Conservation (phyloP, 1,284 basidiomycete genomes). For the Papiliotrema fonsecae region DNA sequence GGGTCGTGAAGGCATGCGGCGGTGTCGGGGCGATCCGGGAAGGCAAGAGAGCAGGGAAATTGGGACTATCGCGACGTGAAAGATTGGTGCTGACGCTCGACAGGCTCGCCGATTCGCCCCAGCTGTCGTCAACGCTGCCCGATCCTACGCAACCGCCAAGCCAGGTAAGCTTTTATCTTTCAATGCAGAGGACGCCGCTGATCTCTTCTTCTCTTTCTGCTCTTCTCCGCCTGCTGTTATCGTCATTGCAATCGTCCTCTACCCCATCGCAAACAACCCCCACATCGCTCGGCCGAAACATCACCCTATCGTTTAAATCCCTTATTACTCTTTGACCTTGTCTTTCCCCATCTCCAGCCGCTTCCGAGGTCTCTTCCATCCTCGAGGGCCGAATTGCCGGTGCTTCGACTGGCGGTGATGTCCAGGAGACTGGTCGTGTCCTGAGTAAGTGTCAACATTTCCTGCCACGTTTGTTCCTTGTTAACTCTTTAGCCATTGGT, state of each 20-base stretch:
- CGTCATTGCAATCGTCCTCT: not conserved
- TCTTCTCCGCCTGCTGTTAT: not conserved
- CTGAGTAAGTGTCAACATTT: conserved; percentile 67
- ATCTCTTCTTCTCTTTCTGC: conserved; percentile 12
- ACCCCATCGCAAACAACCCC: conserved; percentile 1
- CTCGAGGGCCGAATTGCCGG: conserved; percentile 98
- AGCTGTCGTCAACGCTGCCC: conserved; percentile 57
- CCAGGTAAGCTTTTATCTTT: conserved; percentile 67
- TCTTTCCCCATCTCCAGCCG: conserved; percentile 57
- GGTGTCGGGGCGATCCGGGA: too few species aligned
- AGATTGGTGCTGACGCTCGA: too few species aligned
- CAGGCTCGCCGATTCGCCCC: conserved; percentile 28
- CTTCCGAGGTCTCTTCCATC: conserved; percentile 98
- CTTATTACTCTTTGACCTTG: conserved; percentile 3
- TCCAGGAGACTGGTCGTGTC: conserved; percentile 98
- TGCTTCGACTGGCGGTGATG: conserved; percentile 80
- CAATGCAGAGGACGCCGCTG: conserved; percentile 26
- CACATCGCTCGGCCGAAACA: conserved; percentile 7
- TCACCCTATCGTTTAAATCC: not conserved
- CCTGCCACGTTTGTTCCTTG: not conserved
- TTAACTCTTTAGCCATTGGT: conserved; percentile 75
- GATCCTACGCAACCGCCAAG: conserved; percentile 94
- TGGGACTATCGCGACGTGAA: too few species aligned
- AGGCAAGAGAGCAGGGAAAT: too few species aligned
- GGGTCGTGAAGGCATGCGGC: too few species aligned